Base-by-base conservation (phyloP, 805 yeast genomes). In the Lachancea sp. region DNA sequence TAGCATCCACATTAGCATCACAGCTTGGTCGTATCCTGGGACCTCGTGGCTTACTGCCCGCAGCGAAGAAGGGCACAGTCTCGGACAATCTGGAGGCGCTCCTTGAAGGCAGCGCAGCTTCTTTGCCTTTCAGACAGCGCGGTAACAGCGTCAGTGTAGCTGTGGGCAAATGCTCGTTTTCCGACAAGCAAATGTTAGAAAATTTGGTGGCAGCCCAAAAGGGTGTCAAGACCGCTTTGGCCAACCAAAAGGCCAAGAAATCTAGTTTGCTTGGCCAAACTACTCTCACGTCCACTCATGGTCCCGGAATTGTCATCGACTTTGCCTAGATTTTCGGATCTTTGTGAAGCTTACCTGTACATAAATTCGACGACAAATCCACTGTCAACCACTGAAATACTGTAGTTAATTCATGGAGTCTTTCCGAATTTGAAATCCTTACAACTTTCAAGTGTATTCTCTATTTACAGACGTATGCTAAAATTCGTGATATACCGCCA, bases 41-140 rank as follows among this genome's bases (percentile, higher is more conserved):
- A 47, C 95, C 95, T 27, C 79, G 74, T 58, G 95, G 95, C 19
- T 73, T 93, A 54, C 82, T 90, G 85, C 98, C 99, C 38, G 75
- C 77, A 36, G 81, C 77, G 12, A 89, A 88, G 68, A 84, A 81
- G 59, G 95, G 95, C 15, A 89, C 96, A 1, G 93, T 91, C 8
- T 69, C 83, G 1, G 75, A 77, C n/a, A 79, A 88, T 55, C 67
- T 88, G 26, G 69, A 68, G 17, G 62, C 63, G 7, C 66, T 82
- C 47, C 72, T 90, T 48, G 58, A 64, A 31, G 67, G 71, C 8
- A 78, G 80, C 41, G 66, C 79, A 36, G 93, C 93, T 26, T 76
- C 85, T 34, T 72, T 79, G 56, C 82, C 87, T 15, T 88, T 85
- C 73, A 85, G 85, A 71, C 95, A 89, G 67, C 76, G 74, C 55